Percentiles rank a stretch among this genome's conserved stretches.
These are phyloP conservation scores for Blastobotrys attinorum DNA, from an alignment of 805 yeast species.

Conservation along the genomic window DNA sequence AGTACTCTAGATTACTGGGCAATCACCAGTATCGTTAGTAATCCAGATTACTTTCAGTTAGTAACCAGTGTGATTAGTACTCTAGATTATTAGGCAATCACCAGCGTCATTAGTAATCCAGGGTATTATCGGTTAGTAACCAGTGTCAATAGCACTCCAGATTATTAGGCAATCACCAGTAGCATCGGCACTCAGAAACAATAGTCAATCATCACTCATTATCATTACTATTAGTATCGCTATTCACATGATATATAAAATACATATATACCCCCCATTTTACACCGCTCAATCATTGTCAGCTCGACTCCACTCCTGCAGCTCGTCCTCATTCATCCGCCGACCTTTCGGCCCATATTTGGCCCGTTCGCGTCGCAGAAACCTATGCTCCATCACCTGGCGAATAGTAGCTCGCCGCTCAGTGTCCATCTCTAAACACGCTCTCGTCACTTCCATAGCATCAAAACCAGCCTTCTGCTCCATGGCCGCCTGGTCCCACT, in stretches of 20 bases:
- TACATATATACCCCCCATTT: neutral
- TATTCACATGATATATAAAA: no score
- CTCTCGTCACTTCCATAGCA: conserved; percentile 11
- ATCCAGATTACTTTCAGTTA: no score
- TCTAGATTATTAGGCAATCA: no score
- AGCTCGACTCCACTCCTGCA: neutral
- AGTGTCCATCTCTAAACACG: conserved; percentile 14
- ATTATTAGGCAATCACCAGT: no score
- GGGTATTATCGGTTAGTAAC: no score
- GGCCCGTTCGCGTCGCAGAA: neutral
- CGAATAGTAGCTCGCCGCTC: conserved; percentile 11
- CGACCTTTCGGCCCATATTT: neutral
- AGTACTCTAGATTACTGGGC: no score
- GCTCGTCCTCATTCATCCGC: neutral
- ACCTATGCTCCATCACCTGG: conserved; percentile 7
- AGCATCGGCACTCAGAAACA: no score
- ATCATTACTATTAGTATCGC: neutral
- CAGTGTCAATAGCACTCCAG: no score
- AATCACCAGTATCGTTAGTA: no score
- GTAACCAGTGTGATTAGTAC: no score
- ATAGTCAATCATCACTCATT: no score
- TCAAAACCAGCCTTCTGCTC: conserved; percentile 9
- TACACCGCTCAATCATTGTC: neutral
- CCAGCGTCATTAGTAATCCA: no score
- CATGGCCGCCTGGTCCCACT: conserved; percentile 44